Evolutionary conservation across 139 green algal species (phyloP).

Genomic region (Micromonas commoda): DNA sequence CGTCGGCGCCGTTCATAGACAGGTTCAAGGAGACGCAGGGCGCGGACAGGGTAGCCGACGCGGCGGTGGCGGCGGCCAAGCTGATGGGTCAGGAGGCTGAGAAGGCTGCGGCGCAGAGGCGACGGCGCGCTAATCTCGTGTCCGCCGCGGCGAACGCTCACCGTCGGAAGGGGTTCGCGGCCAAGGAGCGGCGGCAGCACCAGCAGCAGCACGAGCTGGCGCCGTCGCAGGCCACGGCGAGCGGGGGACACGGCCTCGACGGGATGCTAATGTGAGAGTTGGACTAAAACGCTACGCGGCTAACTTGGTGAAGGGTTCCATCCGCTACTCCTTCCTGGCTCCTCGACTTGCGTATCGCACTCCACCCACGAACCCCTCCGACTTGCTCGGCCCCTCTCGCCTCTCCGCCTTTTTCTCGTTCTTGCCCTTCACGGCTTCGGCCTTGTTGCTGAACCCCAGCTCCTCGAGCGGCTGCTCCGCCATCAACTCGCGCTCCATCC

Average conservation of each 20-base stretch:
- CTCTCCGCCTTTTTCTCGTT: background rate
- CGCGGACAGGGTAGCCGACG: background rate
- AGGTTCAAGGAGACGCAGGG: background rate
- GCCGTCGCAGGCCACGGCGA: too few species aligned
- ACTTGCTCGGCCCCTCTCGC: background rate
- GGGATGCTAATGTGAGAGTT: too few species aligned
- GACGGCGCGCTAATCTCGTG: too few species aligned
- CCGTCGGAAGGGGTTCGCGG: too few species aligned
- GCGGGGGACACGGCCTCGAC: too few species aligned
- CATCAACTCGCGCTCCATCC: slow-evolving; percentile 74
- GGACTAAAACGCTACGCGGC: too few species aligned
- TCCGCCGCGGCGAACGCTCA: too few species aligned
- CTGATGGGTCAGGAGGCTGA: background rate
- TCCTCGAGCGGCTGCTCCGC: slow-evolving; percentile 60
- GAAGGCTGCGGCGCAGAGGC: background rate
- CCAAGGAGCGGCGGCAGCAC: too few species aligned
- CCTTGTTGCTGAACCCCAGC: slow-evolving; percentile 55
- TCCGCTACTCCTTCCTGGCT: too few species aligned
- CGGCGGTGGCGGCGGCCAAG: background rate
- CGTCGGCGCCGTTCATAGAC: background rate
- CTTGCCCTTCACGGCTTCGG: background rate
- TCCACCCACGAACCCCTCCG: background rate
- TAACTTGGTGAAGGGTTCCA: too few species aligned
- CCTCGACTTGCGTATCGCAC: background rate
- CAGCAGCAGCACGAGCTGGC: too few species aligned